Conservation (phyloP, 192 early-diverging fungal genomes). For the Mortierella alpina region DNA sequence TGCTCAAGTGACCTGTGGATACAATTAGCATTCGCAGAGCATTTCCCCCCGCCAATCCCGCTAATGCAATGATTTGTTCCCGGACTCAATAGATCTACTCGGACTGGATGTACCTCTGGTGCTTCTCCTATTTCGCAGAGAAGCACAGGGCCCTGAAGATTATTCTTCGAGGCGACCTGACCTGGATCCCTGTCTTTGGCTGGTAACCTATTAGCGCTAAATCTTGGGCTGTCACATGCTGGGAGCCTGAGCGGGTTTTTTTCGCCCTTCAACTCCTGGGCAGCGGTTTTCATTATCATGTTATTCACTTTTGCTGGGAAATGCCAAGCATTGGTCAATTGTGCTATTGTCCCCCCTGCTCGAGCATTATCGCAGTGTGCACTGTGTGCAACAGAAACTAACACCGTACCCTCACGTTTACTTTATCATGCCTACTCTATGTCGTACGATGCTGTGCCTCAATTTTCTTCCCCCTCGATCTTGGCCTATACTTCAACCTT, state of each 20-base stretch:
- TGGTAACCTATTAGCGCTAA: constrained; percentile 53
- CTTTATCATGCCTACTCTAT: too few species aligned
- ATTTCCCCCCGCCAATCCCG: neutral
- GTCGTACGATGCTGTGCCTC: too few species aligned
- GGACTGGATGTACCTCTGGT: constrained; percentile 79
- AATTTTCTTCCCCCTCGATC: too few species aligned
- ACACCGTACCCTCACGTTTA: too few species aligned
- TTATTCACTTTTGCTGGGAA: constrained; percentile 24
- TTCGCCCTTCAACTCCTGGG: too few species aligned
- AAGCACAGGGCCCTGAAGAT: constrained; percentile 91
- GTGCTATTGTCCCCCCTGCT: too few species aligned
- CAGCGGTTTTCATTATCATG: neutral
- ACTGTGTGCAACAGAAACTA: too few species aligned
- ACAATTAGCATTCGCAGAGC: neutral
- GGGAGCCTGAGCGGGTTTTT: too few species aligned
- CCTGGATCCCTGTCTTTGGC: constrained; percentile 89
- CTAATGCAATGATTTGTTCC: neutral
- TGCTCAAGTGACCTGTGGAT: constrained; percentile 24
- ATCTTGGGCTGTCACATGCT: neutral
- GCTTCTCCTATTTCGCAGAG: constrained; percentile 69
- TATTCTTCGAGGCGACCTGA: constrained; percentile 87
- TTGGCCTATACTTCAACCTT: too few species aligned
- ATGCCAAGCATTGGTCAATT: constrained; percentile 20
- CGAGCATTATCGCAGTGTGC: too few species aligned
- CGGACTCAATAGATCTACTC: constrained; percentile 62